These are phyloP conservation scores for Phanerochaete sordida DNA, from an alignment of 768 basidiomycete species.

Conservation along the genomic window DNA sequence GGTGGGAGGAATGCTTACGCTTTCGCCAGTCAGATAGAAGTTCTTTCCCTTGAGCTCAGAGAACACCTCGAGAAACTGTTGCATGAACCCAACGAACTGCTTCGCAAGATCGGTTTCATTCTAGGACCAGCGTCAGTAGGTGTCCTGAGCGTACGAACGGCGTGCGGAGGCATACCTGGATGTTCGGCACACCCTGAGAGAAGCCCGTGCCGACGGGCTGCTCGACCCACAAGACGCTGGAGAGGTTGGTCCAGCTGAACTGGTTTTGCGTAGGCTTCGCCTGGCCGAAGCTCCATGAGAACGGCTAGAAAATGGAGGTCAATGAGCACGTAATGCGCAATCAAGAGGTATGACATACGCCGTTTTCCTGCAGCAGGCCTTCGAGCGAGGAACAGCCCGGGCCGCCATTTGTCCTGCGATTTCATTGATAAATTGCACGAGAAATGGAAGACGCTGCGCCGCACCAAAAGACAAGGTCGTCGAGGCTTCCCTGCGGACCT, in stretches of 20 bases:
- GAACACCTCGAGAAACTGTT: slow-evolving; percentile 76
- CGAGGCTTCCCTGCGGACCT: slow-evolving; percentile 63
- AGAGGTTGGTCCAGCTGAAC: slow-evolving; percentile 78
- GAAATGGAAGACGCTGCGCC: slow-evolving; percentile 16
- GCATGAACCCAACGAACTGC: slow-evolving; percentile 57
- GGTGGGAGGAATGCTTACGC: slow-evolving; percentile 42
- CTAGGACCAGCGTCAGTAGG: slow-evolving; percentile 12
- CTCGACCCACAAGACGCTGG: slow-evolving; percentile 71
- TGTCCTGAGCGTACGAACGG: neutral
- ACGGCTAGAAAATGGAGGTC: slow-evolving; percentile 41
- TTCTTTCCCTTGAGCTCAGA: slow-evolving; percentile 70
- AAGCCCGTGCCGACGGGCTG: slow-evolving; percentile 81
- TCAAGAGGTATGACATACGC: slow-evolving; percentile 38
- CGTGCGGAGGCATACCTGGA: slow-evolving; percentile 27
- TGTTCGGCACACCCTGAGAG: slow-evolving; percentile 65
- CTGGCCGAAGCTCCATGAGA: slow-evolving; percentile 62
- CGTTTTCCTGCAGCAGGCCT: slow-evolving; percentile 72
- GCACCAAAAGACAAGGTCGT: slow-evolving; percentile 76
- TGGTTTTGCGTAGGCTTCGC: slow-evolving; percentile 62
- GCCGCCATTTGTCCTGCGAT: slow-evolving; percentile 70
- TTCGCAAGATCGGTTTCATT: slow-evolving; percentile 57
- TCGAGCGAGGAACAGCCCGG: slow-evolving; percentile 76
- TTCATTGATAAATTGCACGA: neutral
- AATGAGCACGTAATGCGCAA: neutral
- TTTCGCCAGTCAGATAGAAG: slow-evolving; percentile 69